Percentiles rank a stretch among this genome's conserved stretches.
These are phyloP conservation scores for Strombidium stylifer DNA, from an alignment of 73 alveolate species.

Conservation along the genomic window DNA sequence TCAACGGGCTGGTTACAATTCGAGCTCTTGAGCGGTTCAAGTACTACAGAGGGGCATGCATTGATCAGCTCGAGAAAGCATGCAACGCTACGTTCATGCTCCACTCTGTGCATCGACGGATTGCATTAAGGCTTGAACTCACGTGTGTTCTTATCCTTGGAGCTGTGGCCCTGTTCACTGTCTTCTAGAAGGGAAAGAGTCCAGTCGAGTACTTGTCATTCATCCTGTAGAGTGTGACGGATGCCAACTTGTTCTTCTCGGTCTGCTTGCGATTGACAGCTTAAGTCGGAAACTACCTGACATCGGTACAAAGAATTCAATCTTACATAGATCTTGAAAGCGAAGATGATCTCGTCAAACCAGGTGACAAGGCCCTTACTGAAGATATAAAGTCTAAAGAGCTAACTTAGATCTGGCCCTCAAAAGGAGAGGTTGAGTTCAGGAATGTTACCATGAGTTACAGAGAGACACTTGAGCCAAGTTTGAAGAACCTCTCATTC, in stretches of 20 bases:
- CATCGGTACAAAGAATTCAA: slow-evolving; percentile 28
- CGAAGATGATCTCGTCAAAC: slow-evolving; percentile 27
- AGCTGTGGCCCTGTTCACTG: slow-evolving; percentile 24
- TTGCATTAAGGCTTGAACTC: slow-evolving; percentile 39
- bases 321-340: slow-evolving; percentile 16
- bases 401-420: slow-evolving; percentile 67
- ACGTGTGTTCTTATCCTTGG: slow-evolving; percentile 19
- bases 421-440: slow-evolving; percentile 66
- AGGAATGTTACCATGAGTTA: slow-evolving; percentile 67
- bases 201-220: slow-evolving; percentile 24
- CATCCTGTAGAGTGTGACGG: slow-evolving; percentile 20
- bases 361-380: slow-evolving; percentile 11
- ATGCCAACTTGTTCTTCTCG: too few species aligned
- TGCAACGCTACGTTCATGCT: too few species aligned
- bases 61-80: too few species aligned
- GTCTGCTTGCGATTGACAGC: neutral
- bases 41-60: too few species aligned
- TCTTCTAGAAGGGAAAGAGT: neutral
- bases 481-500: slow-evolving; percentile 65
- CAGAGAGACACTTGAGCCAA: slow-evolving; percentile 82
- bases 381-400: too few species aligned
- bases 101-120: too few species aligned
- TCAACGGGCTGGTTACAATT: too few species aligned
- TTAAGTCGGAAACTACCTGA: slow-evolving; percentile 14
- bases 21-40: too few species aligned